These are phyloP conservation scores for Fusarium sp. DNA, from an alignment of 2,329 filamentous ascomycete genomes.

Conservation along the genomic window DNA sequence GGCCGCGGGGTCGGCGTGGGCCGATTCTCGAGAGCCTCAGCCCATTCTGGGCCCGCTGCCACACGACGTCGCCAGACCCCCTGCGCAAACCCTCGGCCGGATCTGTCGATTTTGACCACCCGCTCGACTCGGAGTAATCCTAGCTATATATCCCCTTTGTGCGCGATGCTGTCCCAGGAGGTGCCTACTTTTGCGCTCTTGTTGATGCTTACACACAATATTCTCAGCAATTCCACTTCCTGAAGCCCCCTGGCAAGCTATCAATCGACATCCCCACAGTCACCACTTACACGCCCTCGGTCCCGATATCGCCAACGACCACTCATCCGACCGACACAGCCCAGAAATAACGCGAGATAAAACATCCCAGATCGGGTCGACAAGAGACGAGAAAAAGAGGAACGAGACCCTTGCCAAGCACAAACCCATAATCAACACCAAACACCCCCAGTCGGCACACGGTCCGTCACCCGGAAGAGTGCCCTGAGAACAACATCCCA, in stretches of 20 bases:
- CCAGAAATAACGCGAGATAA: constrained; percentile 23
- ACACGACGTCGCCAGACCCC: constrained; percentile 51
- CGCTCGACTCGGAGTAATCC: neutral
- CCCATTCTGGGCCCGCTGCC: constrained; percentile 51
- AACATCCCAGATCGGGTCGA: constrained; percentile 12
- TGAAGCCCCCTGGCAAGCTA: constrained; percentile 15
- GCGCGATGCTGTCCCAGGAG: constrained; percentile 29
- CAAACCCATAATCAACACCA: constrained; percentile 14
- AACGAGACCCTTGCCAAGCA: constrained; percentile 22
- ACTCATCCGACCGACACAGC: constrained; percentile 19
- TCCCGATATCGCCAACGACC: constrained; percentile 12
- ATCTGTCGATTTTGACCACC: constrained; percentile 47
- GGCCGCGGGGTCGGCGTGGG: constrained; percentile 49
- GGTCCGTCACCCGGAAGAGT: constrained; percentile 24
- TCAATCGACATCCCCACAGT: constrained; percentile 22
- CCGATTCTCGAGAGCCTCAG: constrained; percentile 52
- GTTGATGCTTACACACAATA: constrained; percentile 31
- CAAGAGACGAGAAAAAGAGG: constrained; percentile 27
- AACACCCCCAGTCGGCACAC: constrained; percentile 24
- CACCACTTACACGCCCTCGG: constrained; percentile 34
- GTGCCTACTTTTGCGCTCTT: constrained; percentile 26
- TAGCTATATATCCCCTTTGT: constrained; percentile 47
- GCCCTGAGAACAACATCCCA: constrained; percentile 10
- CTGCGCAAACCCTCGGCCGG: constrained; percentile 42
- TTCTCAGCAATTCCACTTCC: constrained; percentile 19